Percentiles rank a stretch among this genome's conserved stretches.
phyloP scores from a whole-genome alignment of 2,329 filamentous ascomycete species.

The Arthrobotrys pseudoclavata region DNA sequence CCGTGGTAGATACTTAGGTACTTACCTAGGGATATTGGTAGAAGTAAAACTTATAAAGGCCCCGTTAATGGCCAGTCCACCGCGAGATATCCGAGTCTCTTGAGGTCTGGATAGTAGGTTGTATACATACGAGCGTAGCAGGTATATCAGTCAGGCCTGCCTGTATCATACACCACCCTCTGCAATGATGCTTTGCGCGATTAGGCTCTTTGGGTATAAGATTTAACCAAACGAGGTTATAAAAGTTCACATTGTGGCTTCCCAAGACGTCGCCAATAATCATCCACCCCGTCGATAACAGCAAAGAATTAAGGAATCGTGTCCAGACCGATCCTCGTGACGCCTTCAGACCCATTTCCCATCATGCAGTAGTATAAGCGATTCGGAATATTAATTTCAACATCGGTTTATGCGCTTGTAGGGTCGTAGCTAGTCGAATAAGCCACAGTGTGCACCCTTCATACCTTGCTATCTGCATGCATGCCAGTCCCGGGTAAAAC shows the following conservation, averaged over 20 bases:
- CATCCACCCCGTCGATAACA: not conserved
- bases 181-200: not conserved
- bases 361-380: not conserved
- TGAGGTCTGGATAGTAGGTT: too few species aligned
- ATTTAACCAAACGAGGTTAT: not conserved
- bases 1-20: too few species aligned
- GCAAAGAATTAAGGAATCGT: not conserved
- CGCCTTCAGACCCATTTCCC: not conserved
- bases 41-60: too few species aligned
- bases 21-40: too few species aligned
- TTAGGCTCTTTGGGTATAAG: too few species aligned
- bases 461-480: not conserved
- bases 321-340: not conserved
- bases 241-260: not conserved
- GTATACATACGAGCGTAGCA: too few species aligned
- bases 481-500: not conserved
- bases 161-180: too few species aligned
- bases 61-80: too few species aligned
- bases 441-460: not conserved
- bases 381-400: not conserved
- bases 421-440: constrained; percentile 5
- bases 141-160: too few species aligned
- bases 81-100: too few species aligned
- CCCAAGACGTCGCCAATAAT: not conserved
- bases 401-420: constrained; percentile 1